These are phyloP conservation scores for Ceratocystis huliohia DNA, from an alignment of 2,329 filamentous ascomycete genomes.

Conservation along the genomic window DNA sequence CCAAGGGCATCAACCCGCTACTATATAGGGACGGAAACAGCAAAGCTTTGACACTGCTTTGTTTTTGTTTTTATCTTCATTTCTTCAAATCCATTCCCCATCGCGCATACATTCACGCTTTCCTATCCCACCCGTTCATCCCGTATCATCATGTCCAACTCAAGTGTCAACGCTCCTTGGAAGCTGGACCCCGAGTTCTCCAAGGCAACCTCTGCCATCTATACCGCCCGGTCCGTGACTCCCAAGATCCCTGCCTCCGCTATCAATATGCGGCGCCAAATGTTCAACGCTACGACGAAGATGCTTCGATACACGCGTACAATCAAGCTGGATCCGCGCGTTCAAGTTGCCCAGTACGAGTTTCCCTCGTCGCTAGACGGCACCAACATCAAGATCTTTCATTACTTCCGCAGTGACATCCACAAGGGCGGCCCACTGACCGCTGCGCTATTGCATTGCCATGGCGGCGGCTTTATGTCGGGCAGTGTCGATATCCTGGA, in stretches of 20 bases:
- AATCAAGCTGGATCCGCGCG: constrained; percentile 3
- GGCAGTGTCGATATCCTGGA: constrained; percentile 28
- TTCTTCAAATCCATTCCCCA: neutral
- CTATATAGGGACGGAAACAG: neutral
- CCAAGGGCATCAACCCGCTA: neutral
- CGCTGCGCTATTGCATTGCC: constrained; percentile 30
- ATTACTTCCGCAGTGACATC: constrained; percentile 9
- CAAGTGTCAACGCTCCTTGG: constrained; percentile 7
- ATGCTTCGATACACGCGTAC: constrained; percentile 15
- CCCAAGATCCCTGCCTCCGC: constrained; percentile 7
- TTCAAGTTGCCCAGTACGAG: constrained; percentile 8
- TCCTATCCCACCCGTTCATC: neutral
- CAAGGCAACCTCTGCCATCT: constrained; percentile 8
- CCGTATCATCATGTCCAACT: neutral
- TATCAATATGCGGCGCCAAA: constrained; percentile 9
- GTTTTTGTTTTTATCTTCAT: neutral
- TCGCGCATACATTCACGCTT: neutral
- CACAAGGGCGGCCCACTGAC: constrained; percentile 8
- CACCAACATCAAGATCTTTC: constrained; percentile 10
- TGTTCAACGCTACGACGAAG: constrained; percentile 13
- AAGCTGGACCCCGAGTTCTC: constrained; percentile 9
- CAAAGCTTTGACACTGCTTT: neutral
- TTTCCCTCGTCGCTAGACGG: constrained; percentile 10
- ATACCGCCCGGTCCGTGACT: constrained; percentile 4
- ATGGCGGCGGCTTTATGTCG: constrained; percentile 33